A percentile compares a stretch with the other conserved stretches of the same genome.
Evolutionary conservation across 106 monocot species (phyloP).

Genomic region (Platanthera zijinensis): DNA sequence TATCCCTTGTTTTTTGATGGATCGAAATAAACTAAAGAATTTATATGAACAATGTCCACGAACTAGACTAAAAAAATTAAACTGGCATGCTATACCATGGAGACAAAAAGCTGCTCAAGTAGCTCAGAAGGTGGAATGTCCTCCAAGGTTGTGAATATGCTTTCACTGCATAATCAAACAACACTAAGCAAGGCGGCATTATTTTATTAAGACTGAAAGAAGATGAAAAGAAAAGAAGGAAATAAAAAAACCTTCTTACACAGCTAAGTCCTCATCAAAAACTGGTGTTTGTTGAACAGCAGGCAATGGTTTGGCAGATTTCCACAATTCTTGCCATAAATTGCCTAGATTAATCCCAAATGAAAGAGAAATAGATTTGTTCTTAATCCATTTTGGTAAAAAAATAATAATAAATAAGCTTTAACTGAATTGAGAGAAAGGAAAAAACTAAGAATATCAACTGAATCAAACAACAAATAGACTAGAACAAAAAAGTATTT

Average conservation of each 20-base stretch:
- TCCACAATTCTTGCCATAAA: slow-evolving; percentile 90
- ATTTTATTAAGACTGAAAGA: neutral
- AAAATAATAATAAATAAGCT: neutral
- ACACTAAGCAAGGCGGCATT: slow-evolving; percentile 2
- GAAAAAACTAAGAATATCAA: neutral
- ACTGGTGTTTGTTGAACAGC: slow-evolving; percentile 80
- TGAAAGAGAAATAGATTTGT: neutral
- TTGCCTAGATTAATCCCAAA: slow-evolving; percentile 39
- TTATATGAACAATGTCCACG: neutral
- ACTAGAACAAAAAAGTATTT: neutral
- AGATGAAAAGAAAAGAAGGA: neutral
- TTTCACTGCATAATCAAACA: slow-evolving; percentile 50
- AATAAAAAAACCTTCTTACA: slow-evolving; percentile 39
- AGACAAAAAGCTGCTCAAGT: slow-evolving; percentile 72
- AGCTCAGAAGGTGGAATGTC: slow-evolving; percentile 66
- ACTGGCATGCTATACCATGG: slow-evolving; percentile 37
- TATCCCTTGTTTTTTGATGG: neutral
- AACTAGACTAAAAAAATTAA: neutral
- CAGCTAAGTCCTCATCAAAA: slow-evolving; percentile 85
- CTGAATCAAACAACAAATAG: neutral
- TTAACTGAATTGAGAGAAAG: neutral
- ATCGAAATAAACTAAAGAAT: neutral
- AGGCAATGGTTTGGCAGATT: slow-evolving; percentile 73
- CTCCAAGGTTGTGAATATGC: slow-evolving; percentile 60
- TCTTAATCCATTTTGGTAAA: neutral